Percentiles rank a stretch among this genome's conserved stretches.
phyloP scores from a whole-genome alignment of 2,329 filamentous ascomycete species.

The Xylaria digitata region DNA sequence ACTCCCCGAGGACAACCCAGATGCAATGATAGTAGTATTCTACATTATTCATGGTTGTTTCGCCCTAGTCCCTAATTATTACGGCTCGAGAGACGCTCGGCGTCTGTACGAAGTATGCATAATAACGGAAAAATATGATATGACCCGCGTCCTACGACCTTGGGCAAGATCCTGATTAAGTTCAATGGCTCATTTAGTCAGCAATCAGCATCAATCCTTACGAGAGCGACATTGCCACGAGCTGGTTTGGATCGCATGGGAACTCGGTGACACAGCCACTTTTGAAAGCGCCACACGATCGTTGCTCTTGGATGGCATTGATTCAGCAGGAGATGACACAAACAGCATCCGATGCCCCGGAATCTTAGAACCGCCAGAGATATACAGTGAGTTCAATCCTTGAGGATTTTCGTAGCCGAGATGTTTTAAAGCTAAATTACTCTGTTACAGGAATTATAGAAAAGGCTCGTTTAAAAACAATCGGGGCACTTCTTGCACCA shows the following conservation, averaged over 20 bases:
- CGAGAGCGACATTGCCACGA: conserved; percentile 33
- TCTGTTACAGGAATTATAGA: conserved; percentile 33
- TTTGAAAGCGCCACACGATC: conserved; percentile 34
- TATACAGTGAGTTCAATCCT: conserved; percentile 39
- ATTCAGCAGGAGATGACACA: conserved; percentile 14
- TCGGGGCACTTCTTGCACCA: conserved; percentile 33
- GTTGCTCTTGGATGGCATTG: conserved; percentile 30
- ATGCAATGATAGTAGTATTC: conserved; percentile 13
- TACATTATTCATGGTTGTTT: conserved; percentile 16
- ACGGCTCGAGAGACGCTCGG: conserved; percentile 28
- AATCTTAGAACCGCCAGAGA: conserved; percentile 34
- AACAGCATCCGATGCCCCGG: conserved; percentile 18
- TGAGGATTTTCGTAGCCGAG: not conserved
- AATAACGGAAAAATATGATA: conserved; percentile 41
- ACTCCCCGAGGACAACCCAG: conserved; percentile 21
- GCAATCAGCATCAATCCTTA: conserved; percentile 11
- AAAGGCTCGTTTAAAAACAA: conserved; percentile 29
- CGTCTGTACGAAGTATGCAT: conserved; percentile 41
- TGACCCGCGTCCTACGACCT: conserved; percentile 39
- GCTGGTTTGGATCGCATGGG: conserved; percentile 41
- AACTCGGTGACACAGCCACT: conserved; percentile 33
- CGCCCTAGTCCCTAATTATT: conserved; percentile 19
- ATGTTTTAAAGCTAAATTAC: conserved; percentile 22
- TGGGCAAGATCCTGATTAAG: conserved; percentile 41
- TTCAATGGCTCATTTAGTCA: conserved; percentile 28